Evolutionary conservation across 1,284 basidiomycete genomes (phyloP).

Genomic region (Pseudozyma hubeiensis): DNA sequence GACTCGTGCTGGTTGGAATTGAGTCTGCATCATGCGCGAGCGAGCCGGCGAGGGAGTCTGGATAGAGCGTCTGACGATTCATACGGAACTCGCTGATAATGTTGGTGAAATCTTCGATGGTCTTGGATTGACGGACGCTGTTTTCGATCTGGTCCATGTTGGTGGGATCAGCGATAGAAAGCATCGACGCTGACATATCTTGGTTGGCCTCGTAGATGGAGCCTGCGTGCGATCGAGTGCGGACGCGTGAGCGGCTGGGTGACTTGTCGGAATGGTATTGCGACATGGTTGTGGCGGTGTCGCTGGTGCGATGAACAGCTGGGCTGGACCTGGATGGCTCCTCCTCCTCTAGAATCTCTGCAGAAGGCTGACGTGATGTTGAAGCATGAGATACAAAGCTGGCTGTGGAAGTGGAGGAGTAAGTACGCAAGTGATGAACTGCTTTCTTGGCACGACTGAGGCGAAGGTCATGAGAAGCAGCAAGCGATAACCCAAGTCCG

Average conservation of each 20-base stretch:
- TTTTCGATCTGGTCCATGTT: constrained; percentile 55
- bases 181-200: constrained; percentile 41
- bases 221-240: constrained; percentile 30
- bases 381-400: constrained; percentile 47
- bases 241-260: constrained; percentile 21
- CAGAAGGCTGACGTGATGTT: constrained; percentile 20
- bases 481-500: constrained; percentile 9
- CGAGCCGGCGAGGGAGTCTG: constrained; percentile 32
- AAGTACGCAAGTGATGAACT: constrained; percentile 42
- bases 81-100: constrained; percentile 63
- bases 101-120: constrained; percentile 64
- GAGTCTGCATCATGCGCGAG: constrained; percentile 6
- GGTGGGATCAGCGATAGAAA: constrained; percentile 36
- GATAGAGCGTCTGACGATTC: constrained; percentile 46
- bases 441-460: constrained; percentile 40
- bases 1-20: constrained; percentile 22
- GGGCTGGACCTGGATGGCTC: constrained; percentile 15
- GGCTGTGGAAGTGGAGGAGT: constrained; percentile 33
- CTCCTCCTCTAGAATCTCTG: constrained; percentile 41
- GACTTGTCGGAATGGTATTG: constrained; percentile 10
- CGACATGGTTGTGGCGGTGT: constrained; percentile 14
- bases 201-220: constrained; percentile 34
- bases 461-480: constrained; percentile 25
- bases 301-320: not conserved
- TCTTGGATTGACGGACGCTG: constrained; percentile 54